A percentile compares a stretch with the other conserved stretches of the same genome.
Evolutionary conservation across 1,284 basidiomycete genomes (phyloP).

Genomic region (Ganoderma leucocontextum): DNA sequence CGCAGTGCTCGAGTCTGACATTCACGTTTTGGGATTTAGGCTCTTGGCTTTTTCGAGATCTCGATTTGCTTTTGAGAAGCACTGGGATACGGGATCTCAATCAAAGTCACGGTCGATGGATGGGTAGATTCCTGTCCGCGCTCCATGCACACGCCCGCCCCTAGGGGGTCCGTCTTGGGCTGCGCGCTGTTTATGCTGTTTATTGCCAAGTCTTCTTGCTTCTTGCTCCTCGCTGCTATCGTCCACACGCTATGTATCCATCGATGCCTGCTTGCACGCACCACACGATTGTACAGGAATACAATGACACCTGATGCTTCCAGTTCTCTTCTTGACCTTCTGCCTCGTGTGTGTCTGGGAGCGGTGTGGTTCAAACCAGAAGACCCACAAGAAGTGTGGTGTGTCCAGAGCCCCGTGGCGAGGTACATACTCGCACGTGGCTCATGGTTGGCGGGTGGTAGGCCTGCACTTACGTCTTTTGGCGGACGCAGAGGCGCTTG

Average conservation of each 20-base stretch:
- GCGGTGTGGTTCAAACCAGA: constrained; percentile 4
- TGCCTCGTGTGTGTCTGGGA: neutral
- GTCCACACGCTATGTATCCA: constrained; percentile 23
- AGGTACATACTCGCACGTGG: constrained; percentile 6
- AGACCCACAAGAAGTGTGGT: constrained; percentile 1
- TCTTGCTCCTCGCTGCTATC: neutral
- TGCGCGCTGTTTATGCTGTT: neutral
- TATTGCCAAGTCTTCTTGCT: constrained; percentile 20
- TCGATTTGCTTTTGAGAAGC: constrained; percentile 41
- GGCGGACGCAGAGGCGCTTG: neutral
- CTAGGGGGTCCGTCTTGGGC: constrained; percentile 7
- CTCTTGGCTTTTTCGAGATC: constrained; percentile 35
- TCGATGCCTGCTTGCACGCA: constrained; percentile 31
- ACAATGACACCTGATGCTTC: constrained; percentile 24
- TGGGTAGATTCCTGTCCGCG: constrained; percentile 35
- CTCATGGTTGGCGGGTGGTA: neutral
- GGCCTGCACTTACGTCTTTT: neutral
- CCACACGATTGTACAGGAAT: constrained; percentile 35
- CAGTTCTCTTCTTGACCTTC: neutral
- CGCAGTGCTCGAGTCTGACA: constrained; percentile 18
- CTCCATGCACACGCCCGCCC: constrained; percentile 18
- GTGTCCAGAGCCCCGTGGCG: constrained; percentile 9
- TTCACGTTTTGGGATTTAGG: constrained; percentile 10
- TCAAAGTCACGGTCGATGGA: constrained; percentile 28
- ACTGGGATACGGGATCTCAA: constrained; percentile 36